Evolutionary conservation across 306 rosid genomes (phyloP).

Genomic region (Begonia peltatifolia): DNA sequence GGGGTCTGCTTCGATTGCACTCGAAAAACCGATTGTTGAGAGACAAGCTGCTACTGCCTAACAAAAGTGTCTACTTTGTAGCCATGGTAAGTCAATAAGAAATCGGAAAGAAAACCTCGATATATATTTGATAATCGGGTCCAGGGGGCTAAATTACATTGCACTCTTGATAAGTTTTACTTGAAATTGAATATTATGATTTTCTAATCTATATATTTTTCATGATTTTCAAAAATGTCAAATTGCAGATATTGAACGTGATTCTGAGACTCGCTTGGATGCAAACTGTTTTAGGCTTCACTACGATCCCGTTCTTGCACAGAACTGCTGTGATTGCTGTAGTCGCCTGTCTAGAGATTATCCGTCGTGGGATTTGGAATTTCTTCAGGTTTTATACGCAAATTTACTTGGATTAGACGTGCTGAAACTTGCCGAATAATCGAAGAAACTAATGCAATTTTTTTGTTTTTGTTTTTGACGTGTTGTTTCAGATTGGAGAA

Average conservation of each 20-base stretch:
- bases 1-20: conserved; percentile 36
- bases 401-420: not conserved
- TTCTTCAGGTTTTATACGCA: conserved; percentile 42
- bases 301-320: conserved; percentile 33
- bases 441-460: not conserved
- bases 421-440: not conserved
- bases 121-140: too few relatives aligned
- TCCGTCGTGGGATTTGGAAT: conserved; percentile 84
- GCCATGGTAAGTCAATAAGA: conserved; percentile 35
- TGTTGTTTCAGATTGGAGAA: conserved; percentile 34
- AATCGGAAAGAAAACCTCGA: too few relatives aligned
- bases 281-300: conserved; percentile 45
- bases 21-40: conserved; percentile 61
- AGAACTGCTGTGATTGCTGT: conserved; percentile 34
- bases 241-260: conserved; percentile 45
- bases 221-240: not conserved
- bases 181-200: too few relatives aligned
- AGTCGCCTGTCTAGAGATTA: conserved; percentile 54
- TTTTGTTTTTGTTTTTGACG: not conserved
- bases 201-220: too few relatives aligned
- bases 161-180: too few relatives aligned
- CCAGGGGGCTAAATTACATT: too few relatives aligned
- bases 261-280: conserved; percentile 47
- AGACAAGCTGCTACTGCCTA: conserved; percentile 44
- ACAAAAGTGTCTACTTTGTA: conserved; percentile 37